Evolutionary conservation across 2,329 filamentous ascomycete species (phyloP).

Genomic region (Falciphora oryzae): DNA sequence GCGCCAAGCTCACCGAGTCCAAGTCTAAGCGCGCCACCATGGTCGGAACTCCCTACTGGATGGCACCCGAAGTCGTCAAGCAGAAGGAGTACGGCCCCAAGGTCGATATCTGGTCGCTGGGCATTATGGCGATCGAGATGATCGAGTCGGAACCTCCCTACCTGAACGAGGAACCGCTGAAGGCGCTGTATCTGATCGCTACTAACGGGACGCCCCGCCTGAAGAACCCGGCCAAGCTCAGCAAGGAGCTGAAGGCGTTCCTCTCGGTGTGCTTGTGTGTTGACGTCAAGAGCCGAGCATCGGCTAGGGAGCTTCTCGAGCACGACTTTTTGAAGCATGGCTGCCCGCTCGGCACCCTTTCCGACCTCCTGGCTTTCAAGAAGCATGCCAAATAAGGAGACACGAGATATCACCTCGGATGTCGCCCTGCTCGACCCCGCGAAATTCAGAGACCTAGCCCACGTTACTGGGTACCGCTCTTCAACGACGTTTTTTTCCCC

Average conservation of each 20-base stretch:
- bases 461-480: neutral
- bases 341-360: constrained; percentile 74
- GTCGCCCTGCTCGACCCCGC: neutral
- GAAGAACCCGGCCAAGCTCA: constrained; percentile 97
- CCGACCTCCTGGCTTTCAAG: constrained; percentile 85
- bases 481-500: neutral
- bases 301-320: constrained; percentile 78
- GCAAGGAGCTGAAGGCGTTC: constrained; percentile 97
- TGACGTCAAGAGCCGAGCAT: constrained; percentile 90
- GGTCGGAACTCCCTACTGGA: constrained; percentile 99
- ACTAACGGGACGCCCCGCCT: constrained; percentile 94
- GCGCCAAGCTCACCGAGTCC: constrained; percentile 93
- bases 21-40: constrained; percentile 98
- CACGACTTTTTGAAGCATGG: constrained; percentile 95
- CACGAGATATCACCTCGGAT: neutral
- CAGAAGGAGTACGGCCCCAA: constrained; percentile 98
- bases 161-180: constrained; percentile 94
- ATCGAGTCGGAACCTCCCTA: constrained; percentile 98
- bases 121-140: constrained; percentile 99
- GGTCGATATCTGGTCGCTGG: constrained; percentile 97
- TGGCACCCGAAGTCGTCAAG: constrained; percentile 98
- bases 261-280: constrained; percentile 94
- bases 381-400: constrained; percentile 56
- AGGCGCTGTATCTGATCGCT: constrained; percentile 94
- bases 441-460: neutral